Conservation (phyloP, 345 rosid genomes). For the Rhizophora mangle region DNA sequence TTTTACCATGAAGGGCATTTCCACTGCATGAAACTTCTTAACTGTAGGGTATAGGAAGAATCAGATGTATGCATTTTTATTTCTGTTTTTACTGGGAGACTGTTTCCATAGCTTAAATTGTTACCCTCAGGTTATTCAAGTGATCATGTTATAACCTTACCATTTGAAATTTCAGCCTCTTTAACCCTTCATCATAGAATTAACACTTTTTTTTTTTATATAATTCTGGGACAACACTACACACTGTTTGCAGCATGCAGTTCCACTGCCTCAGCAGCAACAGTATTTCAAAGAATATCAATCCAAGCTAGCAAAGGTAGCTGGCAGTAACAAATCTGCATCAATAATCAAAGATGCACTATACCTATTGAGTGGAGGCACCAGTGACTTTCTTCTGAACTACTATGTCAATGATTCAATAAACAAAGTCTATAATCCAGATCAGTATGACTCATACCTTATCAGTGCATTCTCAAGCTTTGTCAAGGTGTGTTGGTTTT, state of each 20-base stretch:
- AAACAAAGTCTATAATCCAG: slow-evolving; percentile 54
- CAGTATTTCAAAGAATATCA: slow-evolving; percentile 80
- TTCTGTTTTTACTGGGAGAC: too few species aligned
- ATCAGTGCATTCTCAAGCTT: slow-evolving; percentile 50
- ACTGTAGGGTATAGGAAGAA: too few species aligned
- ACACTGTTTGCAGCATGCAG: slow-evolving; percentile 64
- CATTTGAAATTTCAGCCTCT: neutral
- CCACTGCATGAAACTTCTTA: too few species aligned
- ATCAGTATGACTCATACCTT: slow-evolving; percentile 64
- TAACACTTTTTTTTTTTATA: neutral
- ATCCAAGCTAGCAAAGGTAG: slow-evolving; percentile 60
- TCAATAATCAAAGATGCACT: slow-evolving; percentile 61
- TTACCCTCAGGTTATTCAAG: too few species aligned
- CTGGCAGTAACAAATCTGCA: slow-evolving; percentile 55
- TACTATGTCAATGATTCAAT: slow-evolving; percentile 71
- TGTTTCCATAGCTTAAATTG: too few species aligned
- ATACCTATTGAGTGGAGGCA: slow-evolving; percentile 73
- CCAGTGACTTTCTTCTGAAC: slow-evolving; percentile 82
- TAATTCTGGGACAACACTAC: neutral
- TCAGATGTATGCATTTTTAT: too few species aligned
- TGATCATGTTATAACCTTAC: too few species aligned
- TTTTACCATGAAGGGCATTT: neutral
- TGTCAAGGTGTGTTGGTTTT: slow-evolving; percentile 44
- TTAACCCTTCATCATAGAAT: too few species aligned
- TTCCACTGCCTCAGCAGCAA: slow-evolving; percentile 67